Evolutionary conservation across 345 rosid species (phyloP).

Genomic region (Litchi chinensis): DNA sequence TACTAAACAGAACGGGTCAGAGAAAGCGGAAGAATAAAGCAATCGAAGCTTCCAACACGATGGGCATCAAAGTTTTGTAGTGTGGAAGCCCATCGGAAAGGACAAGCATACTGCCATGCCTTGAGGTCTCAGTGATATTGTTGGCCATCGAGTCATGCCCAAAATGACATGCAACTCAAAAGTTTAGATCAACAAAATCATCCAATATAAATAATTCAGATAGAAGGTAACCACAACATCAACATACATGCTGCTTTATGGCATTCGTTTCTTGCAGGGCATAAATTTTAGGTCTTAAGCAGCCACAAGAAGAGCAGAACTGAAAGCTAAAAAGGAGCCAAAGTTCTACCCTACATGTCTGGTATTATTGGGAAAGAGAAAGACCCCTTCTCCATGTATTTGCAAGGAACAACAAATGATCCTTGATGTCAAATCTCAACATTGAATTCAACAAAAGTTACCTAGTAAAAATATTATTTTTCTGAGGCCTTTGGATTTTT

Average conservation of each 20-base stretch:
- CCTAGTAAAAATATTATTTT: slow-evolving; percentile 46
- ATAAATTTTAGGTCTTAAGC: slow-evolving; percentile 13
- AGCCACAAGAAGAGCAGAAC: slow-evolving; percentile 21
- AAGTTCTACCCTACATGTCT: slow-evolving; percentile 33
- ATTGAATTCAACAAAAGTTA: slow-evolving; percentile 25
- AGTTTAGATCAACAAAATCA: slow-evolving; percentile 15
- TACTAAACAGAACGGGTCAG: background rate
- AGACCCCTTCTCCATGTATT: slow-evolving; percentile 38
- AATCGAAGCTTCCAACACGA: background rate
- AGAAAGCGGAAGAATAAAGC: background rate
- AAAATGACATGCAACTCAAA: background rate
- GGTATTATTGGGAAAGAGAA: slow-evolving; percentile 47
- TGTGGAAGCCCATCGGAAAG: background rate
- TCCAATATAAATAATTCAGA: slow-evolving; percentile 12
- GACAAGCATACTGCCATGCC: background rate
- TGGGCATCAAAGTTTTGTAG: background rate
- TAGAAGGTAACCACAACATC: slow-evolving; percentile 25
- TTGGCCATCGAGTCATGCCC: background rate
- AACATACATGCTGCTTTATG: slow-evolving; percentile 29
- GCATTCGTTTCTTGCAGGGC: slow-evolving; percentile 27
- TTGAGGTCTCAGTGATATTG: background rate
- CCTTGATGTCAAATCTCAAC: slow-evolving; percentile 32
- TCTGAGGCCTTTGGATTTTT: slow-evolving; percentile 54
- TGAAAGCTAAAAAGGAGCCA: slow-evolving; percentile 22
- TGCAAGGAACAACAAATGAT: slow-evolving; percentile 35